Evolutionary conservation across 176 grass and related monocot genomes (phyloP), one percentile per base, ranked within the genome.

Genomic region (Rhynchospora breviuscula): DNA sequence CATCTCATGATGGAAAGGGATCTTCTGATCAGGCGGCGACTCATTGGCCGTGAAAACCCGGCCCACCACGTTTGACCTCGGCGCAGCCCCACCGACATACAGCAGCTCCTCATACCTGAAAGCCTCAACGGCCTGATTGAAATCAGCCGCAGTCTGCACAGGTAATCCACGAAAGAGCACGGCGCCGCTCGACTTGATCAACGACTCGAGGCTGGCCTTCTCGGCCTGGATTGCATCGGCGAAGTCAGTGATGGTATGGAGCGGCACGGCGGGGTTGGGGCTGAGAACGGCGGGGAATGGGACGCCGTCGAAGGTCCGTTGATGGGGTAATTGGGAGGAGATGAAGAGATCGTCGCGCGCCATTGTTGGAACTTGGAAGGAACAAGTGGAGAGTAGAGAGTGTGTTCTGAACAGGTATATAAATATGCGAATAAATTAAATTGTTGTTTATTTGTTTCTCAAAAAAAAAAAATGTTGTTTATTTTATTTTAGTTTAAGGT

Each of bases 1-100:
- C 96, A 98, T 98, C 80, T 98, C 96, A 18, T 98, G 96, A 76
- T 98, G 96, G 83, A 98, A 98, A 84, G 93, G 96, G 76, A 98
- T 98, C 83, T 91, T 90, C 88, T 95, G 93, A 59, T 98, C 93
- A 31, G 96, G 93, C 57, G 96, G 96, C 59, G 96, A 98, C 74
- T 98, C 96, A 80, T 98, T 95, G 63, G 96, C 92, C 14, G 96
- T 98, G 86, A 98, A 98, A 59, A 98, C 92, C 4, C 96, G 84
- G 0, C 96, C 96, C 3, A 95, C 88, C 19, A 98, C 92, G 85
- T 93, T 98, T 79, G 86, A 91, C 78, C 96, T 89, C 10, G 93
- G 96, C 10, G 96, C 96, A 4, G 93, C 95, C 40, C 95, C 93
- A 72, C 95, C 95, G 10, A 98, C 92, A 79, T 95, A 95, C 10